These are phyloP conservation scores for Blastobotrys arbuscula DNA, from an alignment of 1,139 yeast genomes.

Conservation along the genomic window DNA sequence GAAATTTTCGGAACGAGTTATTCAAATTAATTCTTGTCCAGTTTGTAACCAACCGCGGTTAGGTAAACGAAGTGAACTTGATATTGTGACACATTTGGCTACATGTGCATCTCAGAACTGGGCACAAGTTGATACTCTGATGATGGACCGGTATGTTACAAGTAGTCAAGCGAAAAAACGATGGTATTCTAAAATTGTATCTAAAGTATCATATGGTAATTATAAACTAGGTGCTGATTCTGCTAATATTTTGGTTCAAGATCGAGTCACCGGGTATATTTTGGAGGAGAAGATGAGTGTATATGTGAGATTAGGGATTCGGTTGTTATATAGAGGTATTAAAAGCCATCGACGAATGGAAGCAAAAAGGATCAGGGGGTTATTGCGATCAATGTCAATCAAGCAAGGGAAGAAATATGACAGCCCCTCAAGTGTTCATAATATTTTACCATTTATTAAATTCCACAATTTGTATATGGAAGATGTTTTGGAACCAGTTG, in stretches of 20 bases:
- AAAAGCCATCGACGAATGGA: constrained; percentile 43
- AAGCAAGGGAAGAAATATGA: constrained; percentile 87
- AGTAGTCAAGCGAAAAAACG: constrained; percentile 78
- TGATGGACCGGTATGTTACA: constrained; percentile 69
- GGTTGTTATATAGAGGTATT: constrained; percentile 74
- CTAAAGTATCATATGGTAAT: constrained; percentile 83
- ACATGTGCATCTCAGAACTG: constrained; percentile 78
- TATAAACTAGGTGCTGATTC: constrained; percentile 84
- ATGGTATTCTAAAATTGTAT: constrained; percentile 80
- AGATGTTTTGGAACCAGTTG: constrained; percentile 54
- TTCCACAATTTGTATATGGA: constrained; percentile 72
- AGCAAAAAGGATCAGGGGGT: constrained; percentile 51
- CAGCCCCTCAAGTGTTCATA: constrained; percentile 54
- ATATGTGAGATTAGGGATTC: constrained; percentile 79
- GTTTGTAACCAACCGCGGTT: constrained; percentile 62
- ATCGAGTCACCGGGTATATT: constrained; percentile 78
- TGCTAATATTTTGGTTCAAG: constrained; percentile 92
- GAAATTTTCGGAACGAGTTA: constrained; percentile 37
- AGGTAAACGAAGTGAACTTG: constrained; percentile 51
- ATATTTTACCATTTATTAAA: constrained; percentile 70
- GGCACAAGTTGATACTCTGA: constrained; percentile 59
- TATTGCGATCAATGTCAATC: constrained; percentile 60
- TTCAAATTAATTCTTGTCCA: constrained; percentile 68
- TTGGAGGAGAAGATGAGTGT: constrained; percentile 90
- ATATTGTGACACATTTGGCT: constrained; percentile 79